Evolutionary conservation across 2,329 filamentous ascomycete species (phyloP), one percentile per base, ranked within the genome.

Genomic region (Penicillium concentricum): DNA sequence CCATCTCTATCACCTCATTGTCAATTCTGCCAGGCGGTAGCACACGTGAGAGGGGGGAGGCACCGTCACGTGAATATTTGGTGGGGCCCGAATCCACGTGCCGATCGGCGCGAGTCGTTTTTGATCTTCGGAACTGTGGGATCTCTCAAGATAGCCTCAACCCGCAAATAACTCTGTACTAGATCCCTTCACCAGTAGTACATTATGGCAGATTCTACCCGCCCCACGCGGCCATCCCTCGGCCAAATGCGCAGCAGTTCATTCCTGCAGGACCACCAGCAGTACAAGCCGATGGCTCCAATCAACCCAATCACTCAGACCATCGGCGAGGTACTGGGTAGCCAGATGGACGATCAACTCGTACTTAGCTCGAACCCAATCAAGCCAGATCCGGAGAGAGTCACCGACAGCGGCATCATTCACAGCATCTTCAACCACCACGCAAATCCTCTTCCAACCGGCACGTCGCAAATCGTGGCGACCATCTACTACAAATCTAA

Each of bases 401-500:
- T 79, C 57, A 76, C 74, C 47, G 78, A 80, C 28, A 78, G 76
- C 61, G 78, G 76, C 43, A 71, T 79, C 49, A 71, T 78, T 16
- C 75, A 80, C 63, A 78, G 74, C 55, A 74, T 80, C 48, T 80
- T 79, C 58, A 73, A 77, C 51, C 71, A 72, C 41, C 73, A 76
- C 12, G 69, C 72, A 32, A 72, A 74, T 48, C 68, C 71, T 22
- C 69, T 77, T 26, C 72, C 72, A 5, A 69, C 67, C 48, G 76
- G 74, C 48, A 74, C 76, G 8, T 68, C 74, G 34, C 76, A 78
- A 57, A 57, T 79, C 42, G 76, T 81, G 55, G 78, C 78, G 16
- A 81, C 78, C 12, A 74, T 81, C 51, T 79, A 75, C 73, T 80
- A 81, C 70, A 80, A 79, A 61, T 74, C 76, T 34, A 66, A 69